phyloP scores from a whole-genome alignment of 2,329 filamentous ascomycete species.

The Mollisia scopiformis region DNA sequence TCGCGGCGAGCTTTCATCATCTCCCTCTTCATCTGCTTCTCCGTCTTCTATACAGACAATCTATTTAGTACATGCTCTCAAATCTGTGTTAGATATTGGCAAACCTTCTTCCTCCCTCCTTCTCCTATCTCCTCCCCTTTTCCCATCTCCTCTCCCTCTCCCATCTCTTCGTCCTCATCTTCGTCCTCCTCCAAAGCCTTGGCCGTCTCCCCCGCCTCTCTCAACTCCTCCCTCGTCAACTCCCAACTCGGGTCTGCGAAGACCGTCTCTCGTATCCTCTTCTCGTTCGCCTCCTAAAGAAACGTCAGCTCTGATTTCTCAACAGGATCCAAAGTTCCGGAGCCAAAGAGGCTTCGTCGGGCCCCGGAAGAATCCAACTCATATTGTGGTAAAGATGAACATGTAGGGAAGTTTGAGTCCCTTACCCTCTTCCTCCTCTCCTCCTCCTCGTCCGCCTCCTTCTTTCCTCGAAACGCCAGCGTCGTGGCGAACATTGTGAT shows the following conservation, averaged over 20 bases:
- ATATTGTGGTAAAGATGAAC: too few species aligned
- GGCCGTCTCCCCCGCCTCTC: neutral
- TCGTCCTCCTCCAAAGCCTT: too few species aligned
- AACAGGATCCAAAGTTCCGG: neutral
- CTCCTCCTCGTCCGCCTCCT: neutral
- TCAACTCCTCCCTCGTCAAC: neutral
- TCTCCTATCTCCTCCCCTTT: neutral
- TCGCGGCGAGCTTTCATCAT: neutral
- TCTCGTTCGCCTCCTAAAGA: neutral
- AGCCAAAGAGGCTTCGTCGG: too few species aligned
- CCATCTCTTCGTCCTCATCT: neutral
- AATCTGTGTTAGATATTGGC: neutral
- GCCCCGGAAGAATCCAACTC: too few species aligned
- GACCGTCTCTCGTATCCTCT: neutral
- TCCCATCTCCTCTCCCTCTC: neutral
- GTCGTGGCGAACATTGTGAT: neutral
- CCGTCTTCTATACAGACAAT: neutral
- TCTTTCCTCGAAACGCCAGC: neutral
- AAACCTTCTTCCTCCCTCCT: neutral
- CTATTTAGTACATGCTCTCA: neutral
- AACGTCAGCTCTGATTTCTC: neutral
- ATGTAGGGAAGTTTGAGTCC: neutral
- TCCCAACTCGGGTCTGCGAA: too few species aligned
- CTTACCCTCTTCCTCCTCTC: neutral
- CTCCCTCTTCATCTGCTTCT: neutral